Base-by-base conservation (phyloP, 2,329 filamentous ascomycete species). In the Neofusicoccum umdonicola region DNA sequence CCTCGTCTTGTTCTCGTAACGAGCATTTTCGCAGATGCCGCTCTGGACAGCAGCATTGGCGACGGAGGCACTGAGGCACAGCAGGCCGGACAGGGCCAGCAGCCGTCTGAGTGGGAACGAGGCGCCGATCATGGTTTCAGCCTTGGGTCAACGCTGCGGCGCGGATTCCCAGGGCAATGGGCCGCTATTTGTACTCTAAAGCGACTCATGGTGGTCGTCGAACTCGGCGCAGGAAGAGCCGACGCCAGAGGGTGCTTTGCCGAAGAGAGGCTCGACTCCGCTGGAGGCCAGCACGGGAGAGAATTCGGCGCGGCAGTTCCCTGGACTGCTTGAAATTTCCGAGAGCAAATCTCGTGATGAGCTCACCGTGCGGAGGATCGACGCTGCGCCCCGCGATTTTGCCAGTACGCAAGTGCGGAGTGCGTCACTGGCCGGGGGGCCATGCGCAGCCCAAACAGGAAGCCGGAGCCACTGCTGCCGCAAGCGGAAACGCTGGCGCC, bases 1-100 rank as follows among this genome's bases (percentile, higher is more conserved):
- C 12, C 67, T 65, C 17, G 65, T 17, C 50, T 57, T 56, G 51
- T 56, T 56, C 17, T 47, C 62, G 27, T 48, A 64, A 17, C 42
- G 62, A 11, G 42, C 62, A 22, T 45, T 44, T 13, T 63, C 61
- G 48, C 61, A 60, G 3, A 47, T 37, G 42, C 56, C 56, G 3
- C 3, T 60, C 42, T 47, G 41, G 22, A 47, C 22, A 12, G 56
- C 56, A 4, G 41, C 56, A 7, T 39, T 45, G 41, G 27, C 56
- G 11, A 60, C 22, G 56, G 41, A 22, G 11, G 56, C 56, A 19
- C 56, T n/a, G 31, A 60, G 41, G 56, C 41, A 47, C 41, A 60
- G 41, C 41, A 58, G 56, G 56, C 41, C 56, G 1, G 56, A 35
- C n/a, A 58, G 9, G 34, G 50, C 50, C 6, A 52, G 50, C n/a